Evolutionary conservation across 176 grass and related monocot genomes (phyloP), one percentile per base, ranked within the genome.

Genomic region (Oryza officinalis): DNA sequence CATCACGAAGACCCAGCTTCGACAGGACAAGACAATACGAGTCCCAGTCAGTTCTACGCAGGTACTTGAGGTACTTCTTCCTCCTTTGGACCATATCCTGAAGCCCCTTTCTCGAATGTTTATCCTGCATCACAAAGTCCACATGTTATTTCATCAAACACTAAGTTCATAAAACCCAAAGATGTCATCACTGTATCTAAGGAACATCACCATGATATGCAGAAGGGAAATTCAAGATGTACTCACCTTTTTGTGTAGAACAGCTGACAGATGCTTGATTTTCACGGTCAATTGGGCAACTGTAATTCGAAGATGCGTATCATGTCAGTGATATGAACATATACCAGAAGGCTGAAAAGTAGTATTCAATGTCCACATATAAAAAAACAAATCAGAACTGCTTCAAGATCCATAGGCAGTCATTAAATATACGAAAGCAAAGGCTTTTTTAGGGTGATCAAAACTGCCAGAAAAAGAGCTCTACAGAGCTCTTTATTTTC

Each of bases 251-350:
- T 99, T 99, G 72, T 94, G 89, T 71, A 99, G 78, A 88, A 88
- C 83, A 59, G 89, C 11, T 23, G 93, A 94, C 40, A 99, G 75
- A 85, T 96, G 87, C 91, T 99, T 95, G 74, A 98, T 98, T 92
- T 98, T 98, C 64, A 94, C 85, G 65, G 93, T 98, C n/a, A 95
- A 50, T 82, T 93, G 90, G 69, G 96, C 93, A 63, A 98, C 96
- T 95, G 80, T n/a, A 92, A 85, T 10, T 71, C 7, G 83, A 87
- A 88, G 40, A 71, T 25, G 28, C 10, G 13, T n/a, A n/a, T 10
- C 15, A 52, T 64, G 40, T 79, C 79, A 86, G 78, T 73, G 40
- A 68, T 26, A 68, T 20, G 31, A 50, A 22, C 46, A 63, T 1
- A 73, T 23, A 63, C 14, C 28, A 64, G 33, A 66, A 57, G n/a